These are phyloP conservation scores for Wallacemonas collosoma DNA, from an alignment of 208 protist genomes.

Conservation along the genomic window DNA sequence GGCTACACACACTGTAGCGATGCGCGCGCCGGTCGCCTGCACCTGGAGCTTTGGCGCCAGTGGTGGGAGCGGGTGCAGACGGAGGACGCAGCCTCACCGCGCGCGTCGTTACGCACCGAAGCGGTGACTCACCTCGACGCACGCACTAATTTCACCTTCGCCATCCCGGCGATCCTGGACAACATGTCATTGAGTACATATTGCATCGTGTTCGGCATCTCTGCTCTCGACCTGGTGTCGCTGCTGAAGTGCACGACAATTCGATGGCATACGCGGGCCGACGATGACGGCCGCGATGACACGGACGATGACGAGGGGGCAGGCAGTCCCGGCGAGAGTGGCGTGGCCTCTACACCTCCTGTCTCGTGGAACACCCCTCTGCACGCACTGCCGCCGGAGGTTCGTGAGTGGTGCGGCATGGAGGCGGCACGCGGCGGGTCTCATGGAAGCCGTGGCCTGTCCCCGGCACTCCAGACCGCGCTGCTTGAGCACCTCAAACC, in stretches of 20 bases:
- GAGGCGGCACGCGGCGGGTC: conserved; percentile 1
- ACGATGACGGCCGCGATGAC: neutral
- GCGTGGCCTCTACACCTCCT: neutral
- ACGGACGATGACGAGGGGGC: conserved; percentile 4
- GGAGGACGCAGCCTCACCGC: neutral
- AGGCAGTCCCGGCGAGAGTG: neutral
- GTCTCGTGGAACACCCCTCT: conserved; percentile 53
- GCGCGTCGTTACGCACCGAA: neutral
- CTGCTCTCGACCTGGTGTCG: conserved; percentile 46
- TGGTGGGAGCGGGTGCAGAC: conserved; percentile 32
- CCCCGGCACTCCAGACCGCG: conserved; percentile 40
- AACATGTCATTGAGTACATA: conserved; percentile 85
- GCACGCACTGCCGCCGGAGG: conserved; percentile 42
- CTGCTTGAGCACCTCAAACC: neutral
- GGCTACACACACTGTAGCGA: conserved; percentile 52
- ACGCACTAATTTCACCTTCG: conserved; percentile 12
- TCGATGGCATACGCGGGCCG: neutral
- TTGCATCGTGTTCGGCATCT: conserved; percentile 75
- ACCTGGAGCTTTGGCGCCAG: conserved; percentile 81
- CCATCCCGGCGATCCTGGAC: conserved; percentile 43
- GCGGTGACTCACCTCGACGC: neutral
- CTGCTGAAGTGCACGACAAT: conserved; percentile 21
- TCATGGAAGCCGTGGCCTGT: conserved; percentile 36
- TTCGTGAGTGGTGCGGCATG: conserved; percentile 47
- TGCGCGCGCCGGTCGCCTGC: conserved; percentile 62